Conservation (phyloP, 202 grass and related monocot genomes). For the Schoenoplectus tabernaemontani region DNA sequence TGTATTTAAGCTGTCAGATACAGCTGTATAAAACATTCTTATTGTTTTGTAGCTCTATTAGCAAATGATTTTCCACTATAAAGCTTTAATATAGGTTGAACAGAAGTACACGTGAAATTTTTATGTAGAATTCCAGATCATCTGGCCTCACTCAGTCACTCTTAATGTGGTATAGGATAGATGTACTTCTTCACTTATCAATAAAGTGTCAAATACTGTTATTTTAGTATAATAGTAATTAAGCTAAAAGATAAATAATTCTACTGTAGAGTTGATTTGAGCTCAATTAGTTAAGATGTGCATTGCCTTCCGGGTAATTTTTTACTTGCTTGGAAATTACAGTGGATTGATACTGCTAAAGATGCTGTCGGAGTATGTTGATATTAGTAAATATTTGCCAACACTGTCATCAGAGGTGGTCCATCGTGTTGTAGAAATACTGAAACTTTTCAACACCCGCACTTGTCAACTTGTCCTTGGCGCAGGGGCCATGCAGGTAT, state of each 20-base stretch:
- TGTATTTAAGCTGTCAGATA: conserved; percentile 1
- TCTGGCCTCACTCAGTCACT: not conserved
- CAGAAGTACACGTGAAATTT: not conserved
- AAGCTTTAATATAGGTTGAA: not conserved
- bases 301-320: not conserved
- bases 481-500: conserved; percentile 98
- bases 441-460: conserved; percentile 94
- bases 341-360: conserved; percentile 97
- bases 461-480: conserved; percentile 98
- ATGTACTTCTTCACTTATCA: not conserved
- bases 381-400: conserved; percentile 96
- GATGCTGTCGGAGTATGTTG: conserved; percentile 96
- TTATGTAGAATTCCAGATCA: not conserved
- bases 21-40: not conserved
- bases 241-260: not conserved
- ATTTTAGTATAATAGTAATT: not conserved
- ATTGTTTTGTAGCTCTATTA: not conserved
- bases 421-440: conserved; percentile 89
- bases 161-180: not conserved
- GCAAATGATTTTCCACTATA: not conserved
- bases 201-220: not conserved
- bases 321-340: conserved; percentile 25
- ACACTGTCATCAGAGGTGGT: conserved; percentile 91
- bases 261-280: not conserved
- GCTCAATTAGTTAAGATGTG: not conserved